These are phyloP conservation scores for Pezicula rhizophila DNA, from an alignment of 2,329 filamentous ascomycete genomes.

Conservation along the genomic window DNA sequence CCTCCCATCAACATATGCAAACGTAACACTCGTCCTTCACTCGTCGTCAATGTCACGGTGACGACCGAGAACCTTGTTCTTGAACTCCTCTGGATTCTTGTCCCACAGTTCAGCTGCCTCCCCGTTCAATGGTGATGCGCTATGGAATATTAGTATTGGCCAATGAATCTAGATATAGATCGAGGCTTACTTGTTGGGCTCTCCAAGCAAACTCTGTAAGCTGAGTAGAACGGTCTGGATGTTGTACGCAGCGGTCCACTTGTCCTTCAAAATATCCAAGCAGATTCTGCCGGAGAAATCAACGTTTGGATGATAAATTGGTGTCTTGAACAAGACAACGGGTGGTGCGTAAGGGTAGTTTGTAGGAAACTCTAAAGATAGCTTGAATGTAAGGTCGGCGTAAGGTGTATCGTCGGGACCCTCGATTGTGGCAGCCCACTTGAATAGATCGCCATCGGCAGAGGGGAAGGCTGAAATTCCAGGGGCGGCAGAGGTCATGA, in stretches of 20 bases:
- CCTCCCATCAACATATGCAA: constrained; percentile 6
- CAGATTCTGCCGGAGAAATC: constrained; percentile 97
- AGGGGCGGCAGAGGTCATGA: constrained; percentile 92
- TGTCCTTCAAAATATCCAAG: constrained; percentile 96
- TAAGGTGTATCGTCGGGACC: constrained; percentile 92
- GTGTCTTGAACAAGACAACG: constrained; percentile 93
- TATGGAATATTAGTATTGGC: constrained; percentile 32
- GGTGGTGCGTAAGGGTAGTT: constrained; percentile 93
- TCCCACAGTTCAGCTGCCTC: constrained; percentile 97
- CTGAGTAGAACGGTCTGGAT: constrained; percentile 90
- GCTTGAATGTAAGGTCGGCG: constrained; percentile 80
- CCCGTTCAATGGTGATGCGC: constrained; percentile 88
- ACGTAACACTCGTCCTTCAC: constrained; percentile 26
- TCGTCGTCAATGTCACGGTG: constrained; percentile 62
- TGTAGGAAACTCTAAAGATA: constrained; percentile 80
- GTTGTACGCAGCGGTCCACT: constrained; percentile 98
- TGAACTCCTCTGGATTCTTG: constrained; percentile 78
- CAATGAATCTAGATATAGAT: background rate
- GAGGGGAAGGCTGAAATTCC: constrained; percentile 94
- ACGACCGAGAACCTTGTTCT: constrained; percentile 62
- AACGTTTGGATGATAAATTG: constrained; percentile 98
- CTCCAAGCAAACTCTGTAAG: constrained; percentile 87
- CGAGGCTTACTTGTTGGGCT: constrained; percentile 89
- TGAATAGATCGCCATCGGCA: constrained; percentile 80
- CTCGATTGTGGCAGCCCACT: constrained; percentile 90